Percentiles rank a stretch among this genome's conserved stretches.
phyloP scores from a whole-genome alignment of 2,329 filamentous ascomycete genomes.

The Pseudogymnoascus sp. region DNA sequence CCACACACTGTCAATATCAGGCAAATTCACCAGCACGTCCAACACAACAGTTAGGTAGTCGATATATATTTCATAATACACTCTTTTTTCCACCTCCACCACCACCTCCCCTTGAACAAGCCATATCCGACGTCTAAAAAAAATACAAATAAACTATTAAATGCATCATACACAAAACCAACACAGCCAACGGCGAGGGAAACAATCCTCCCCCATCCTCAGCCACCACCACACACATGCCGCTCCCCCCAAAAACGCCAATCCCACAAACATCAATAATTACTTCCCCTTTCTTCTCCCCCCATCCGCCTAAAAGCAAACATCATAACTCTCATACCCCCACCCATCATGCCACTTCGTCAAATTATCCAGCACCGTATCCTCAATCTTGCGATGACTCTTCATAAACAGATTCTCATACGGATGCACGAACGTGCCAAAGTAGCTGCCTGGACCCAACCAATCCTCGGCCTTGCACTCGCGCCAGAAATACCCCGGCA shows the following conservation, averaged over 20 bases:
- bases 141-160: background rate
- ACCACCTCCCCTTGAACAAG: background rate
- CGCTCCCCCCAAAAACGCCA: background rate
- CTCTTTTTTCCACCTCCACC: background rate
- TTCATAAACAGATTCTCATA: slow-evolving; percentile 6
- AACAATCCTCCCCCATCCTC: background rate
- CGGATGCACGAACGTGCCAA: background rate
- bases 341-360: background rate
- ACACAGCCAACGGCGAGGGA: background rate
- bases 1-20: background rate
- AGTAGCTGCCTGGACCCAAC: background rate
- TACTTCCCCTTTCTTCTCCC: background rate
- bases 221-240: background rate
- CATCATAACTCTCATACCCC: slow-evolving; percentile 1
- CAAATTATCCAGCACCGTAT: background rate
- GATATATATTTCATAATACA: background rate
- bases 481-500: background rate
- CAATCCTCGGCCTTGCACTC: slow-evolving; percentile 5
- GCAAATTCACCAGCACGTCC: background rate
- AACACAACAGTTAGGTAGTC: background rate
- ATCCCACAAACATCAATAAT: background rate
- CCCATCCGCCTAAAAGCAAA: background rate
- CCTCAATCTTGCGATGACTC: slow-evolving; percentile 1
- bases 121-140: background rate
- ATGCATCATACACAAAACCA: background rate